Conservation (phyloP, 352 stramenopile genomes). For the Detonula confervacea region DNA sequence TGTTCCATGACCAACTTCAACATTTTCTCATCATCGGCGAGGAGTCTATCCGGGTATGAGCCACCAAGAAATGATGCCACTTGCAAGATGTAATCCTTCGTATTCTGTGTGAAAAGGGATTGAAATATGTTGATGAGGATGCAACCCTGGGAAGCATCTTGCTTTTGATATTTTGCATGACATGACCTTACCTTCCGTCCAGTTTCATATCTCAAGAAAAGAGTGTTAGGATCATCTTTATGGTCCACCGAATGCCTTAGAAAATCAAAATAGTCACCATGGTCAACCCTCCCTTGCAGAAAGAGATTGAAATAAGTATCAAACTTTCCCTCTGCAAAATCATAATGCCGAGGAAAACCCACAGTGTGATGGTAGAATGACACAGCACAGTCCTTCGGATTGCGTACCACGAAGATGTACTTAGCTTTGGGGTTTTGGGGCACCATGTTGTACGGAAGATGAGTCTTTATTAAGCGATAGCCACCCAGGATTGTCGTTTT, state of each 20-base stretch:
- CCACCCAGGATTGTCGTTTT: conserved; percentile 41
- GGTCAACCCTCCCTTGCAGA: conserved; percentile 61
- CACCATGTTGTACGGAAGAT: conserved; percentile 54
- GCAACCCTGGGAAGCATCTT: no score
- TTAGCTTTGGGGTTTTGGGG: conserved; percentile 53
- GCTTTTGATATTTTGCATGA: no score
- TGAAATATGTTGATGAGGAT: no score
- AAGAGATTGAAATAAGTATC: conserved; percentile 71
- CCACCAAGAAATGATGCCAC: conserved; percentile 61
- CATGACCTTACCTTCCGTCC: no score
- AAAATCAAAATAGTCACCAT: conserved; percentile 66
- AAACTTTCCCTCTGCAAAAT: conserved; percentile 60
- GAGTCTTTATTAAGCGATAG: conserved; percentile 66
- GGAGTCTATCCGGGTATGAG: conserved; percentile 36
- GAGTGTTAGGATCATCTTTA: conserved; percentile 63
- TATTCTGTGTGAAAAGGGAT: no score
- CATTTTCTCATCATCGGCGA: conserved; percentile 48
- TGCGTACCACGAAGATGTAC: conserved; percentile 65
- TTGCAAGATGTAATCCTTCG: conserved; percentile 50
- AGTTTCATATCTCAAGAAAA: conserved; percentile 68
- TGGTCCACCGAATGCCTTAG: conserved; percentile 51
- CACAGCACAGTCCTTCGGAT: conserved; percentile 70
- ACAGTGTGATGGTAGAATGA: conserved; percentile 67
- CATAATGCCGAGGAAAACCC: conserved; percentile 56
- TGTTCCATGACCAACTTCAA: conserved; percentile 54